phyloP scores from a whole-genome alignment of 257 asterid genomes.

The Solanum lycopersicoides region DNA sequence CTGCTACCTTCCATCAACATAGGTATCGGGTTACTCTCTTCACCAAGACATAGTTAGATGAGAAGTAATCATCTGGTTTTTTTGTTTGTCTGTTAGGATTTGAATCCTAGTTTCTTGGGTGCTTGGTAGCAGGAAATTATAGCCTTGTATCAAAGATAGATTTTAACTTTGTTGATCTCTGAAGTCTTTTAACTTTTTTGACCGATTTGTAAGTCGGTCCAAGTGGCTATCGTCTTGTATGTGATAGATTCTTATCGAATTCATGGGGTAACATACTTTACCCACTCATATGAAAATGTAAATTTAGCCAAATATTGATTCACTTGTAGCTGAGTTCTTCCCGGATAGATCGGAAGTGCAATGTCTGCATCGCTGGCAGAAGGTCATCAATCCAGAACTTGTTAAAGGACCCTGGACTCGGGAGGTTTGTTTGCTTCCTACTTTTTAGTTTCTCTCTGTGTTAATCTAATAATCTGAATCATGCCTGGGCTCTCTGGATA shows the following conservation, averaged over 20 bases:
- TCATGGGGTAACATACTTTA: background rate
- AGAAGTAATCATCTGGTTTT: background rate
- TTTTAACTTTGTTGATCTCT: background rate
- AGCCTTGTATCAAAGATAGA: background rate
- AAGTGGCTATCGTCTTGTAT: background rate
- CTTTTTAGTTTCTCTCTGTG: conserved; percentile 1
- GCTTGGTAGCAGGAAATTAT: background rate
- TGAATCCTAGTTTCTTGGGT: background rate
- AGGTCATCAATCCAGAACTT: conserved; percentile 97
- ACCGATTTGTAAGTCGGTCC: background rate
- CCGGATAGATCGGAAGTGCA: conserved; percentile 99
- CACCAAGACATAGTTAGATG: background rate
- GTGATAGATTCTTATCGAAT: background rate
- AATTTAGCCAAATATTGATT: conserved; percentile 1
- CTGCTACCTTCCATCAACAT: background rate
- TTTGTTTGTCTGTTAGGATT: background rate
- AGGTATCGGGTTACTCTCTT: background rate
- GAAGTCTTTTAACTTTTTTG: background rate
- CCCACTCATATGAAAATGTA: background rate
- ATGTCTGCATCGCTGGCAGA: conserved; percentile 99
- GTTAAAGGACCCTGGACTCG: conserved; percentile 99
- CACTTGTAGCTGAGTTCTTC: conserved; percentile 76
- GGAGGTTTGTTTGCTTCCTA: conserved; percentile 47
- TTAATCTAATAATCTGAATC: background rate
- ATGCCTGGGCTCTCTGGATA: background rate